These are phyloP conservation scores for sweet orange (Citrus sinensis) DNA, from an alignment of 345 rosid genomes.

Conservation along the genomic window DVS_A1.0 CM039163.1:40203001-40203500, in stretches of 20 bases:
- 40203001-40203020: background rate
- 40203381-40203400: constrained; percentile 46
- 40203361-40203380: constrained; percentile 57
- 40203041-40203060: background rate
- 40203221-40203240: background rate
- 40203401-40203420: constrained; percentile 41
- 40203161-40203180: constrained; percentile 19
- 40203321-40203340: constrained; percentile 46
- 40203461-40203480: constrained; percentile 43
- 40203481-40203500: constrained; percentile 42
- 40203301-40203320: constrained; percentile 36
- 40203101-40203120: background rate
- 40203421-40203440: constrained; percentile 38
- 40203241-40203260: background rate
- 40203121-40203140: background rate
- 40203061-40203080: background rate
- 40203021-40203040: background rate
- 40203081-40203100: background rate
- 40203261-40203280: background rate
- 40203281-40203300: background rate
- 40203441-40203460: constrained; percentile 45
- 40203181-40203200: constrained; percentile 9
- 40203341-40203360: constrained; percentile 40
- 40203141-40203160: constrained; percentile 29
- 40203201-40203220: constrained; percentile 16